These are phyloP conservation scores for Chrysosporium queenslandicum DNA, from an alignment of 2,329 filamentous ascomycete genomes.

Conservation along the genomic window DNA sequence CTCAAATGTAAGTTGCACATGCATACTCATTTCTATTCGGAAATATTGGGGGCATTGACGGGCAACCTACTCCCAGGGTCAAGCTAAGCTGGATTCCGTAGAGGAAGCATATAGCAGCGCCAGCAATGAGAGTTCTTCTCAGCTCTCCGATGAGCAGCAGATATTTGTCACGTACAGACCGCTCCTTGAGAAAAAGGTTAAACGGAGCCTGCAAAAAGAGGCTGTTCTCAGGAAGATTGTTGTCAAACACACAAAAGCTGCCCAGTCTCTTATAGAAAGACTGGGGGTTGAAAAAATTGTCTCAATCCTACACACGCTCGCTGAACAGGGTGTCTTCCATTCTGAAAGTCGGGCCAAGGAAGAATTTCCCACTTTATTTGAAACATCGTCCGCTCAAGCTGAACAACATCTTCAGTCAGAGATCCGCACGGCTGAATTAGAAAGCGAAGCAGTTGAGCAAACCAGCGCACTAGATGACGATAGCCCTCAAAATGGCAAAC, in stretches of 20 bases:
- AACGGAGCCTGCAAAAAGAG: not conserved
- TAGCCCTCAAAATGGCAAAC: not conserved
- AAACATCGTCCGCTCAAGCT: not conserved
- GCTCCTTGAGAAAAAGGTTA: not conserved
- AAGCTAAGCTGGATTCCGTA: not conserved
- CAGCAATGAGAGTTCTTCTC: not conserved
- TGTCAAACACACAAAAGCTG: not conserved
- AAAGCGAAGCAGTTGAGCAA: not conserved
- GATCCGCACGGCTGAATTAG: not conserved
- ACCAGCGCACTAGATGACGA: not conserved
- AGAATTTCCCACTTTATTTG: conserved; percentile 6
- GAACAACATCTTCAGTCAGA: conserved; percentile 2
- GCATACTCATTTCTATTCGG: no score
- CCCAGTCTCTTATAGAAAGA: not conserved
- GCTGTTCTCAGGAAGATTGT: not conserved
- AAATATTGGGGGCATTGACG: no score
- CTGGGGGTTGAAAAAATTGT: conserved; percentile 4
- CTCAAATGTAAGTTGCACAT: not conserved
- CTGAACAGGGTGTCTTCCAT: not conserved
- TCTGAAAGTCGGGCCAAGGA: conserved; percentile 1
- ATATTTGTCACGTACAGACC: conserved; percentile 4
- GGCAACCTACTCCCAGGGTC: not conserved
- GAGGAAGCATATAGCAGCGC: not conserved
- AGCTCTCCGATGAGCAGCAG: not conserved
- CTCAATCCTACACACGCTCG: not conserved